Evolutionary conservation across 208 protist species (phyloP), one percentile per base, ranked within the genome.

Genomic region (Crithidia sp.): DNA sequence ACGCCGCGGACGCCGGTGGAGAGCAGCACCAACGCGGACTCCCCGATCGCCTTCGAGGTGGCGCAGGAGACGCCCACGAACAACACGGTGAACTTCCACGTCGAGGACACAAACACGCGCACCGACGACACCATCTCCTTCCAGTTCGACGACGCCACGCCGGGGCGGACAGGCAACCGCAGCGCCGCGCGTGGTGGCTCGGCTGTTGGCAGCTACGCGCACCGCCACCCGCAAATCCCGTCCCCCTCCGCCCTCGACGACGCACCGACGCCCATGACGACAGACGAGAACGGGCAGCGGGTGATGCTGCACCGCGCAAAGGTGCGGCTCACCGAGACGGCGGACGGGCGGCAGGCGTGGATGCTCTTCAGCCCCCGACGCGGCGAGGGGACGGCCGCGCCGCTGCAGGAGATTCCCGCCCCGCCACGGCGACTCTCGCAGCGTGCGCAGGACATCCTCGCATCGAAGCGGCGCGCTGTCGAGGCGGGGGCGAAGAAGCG

Each of bases 401-500:
- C 60, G n/a, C 61, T 74, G 54, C 78, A 76, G 36, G 84, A 88
- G 59, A 79, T 93, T n/a, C 58, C 74, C 4, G 75, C 83, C 0
- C 88, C 88, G 37, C 88, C 88, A 12, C 81, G 70, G 67, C 66
- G 66, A n/a, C 81, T 93, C 16, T 93, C 88, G 53, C 85, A 77
- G 39, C 85, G 88, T 9, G 88, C 85, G 55, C 81, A 93, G 74
- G 80, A 86, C 57, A 89, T 87, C 57, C 77, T 93, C 47, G 74
- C 75, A 9, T 59, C 74, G 3, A 84, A 83, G 68, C 77, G 84
- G 4, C 68, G 54, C 12, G 71, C 74, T 3, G 67, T 89, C 28
- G 83, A 89, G 69, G 63, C 71, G 59, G 77, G 64, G 37, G 83
- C 73, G 47, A 83, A 75, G 67, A 76, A 76, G 56, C 74, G 80